Base-by-base conservation (phyloP, 2,329 filamentous ascomycete genomes). In the Purpureocillium lavendulum region DNA sequence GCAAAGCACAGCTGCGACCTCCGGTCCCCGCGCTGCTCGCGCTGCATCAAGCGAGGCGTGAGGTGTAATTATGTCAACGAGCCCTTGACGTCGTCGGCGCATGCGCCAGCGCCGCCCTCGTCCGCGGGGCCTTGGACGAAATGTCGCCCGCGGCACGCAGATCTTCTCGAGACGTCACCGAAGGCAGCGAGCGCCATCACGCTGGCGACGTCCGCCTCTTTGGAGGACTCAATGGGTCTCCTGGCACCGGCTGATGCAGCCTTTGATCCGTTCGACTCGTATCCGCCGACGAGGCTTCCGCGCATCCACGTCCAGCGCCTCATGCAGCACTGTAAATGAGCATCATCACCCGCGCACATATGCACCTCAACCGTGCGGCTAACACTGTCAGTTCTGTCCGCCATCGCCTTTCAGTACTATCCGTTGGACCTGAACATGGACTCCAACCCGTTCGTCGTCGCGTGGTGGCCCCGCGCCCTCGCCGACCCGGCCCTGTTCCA, bases 331-430 rank as follows among this genome's bases (percentile, higher is more conserved):
- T 77, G 74, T 77, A 63, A 44, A 61, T 63, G 16, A n/a, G n/a
- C n/a, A n/a, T n/a, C n/a, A n/a, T n/a, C n/a, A n/a, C n/a, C n/a
- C n/a, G n/a, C n/a, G n/a, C n/a, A n/a, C n/a, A n/a, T n/a, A n/a
- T n/a, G n/a, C n/a, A n/a, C n/a, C n/a, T n/a, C n/a, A n/a, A n/a
- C n/a, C n/a, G n/a, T n/a, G n/a, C n/a, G n/a, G 21, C 21, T 26
- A 26, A 26, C 21, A 26, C 21, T 33, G 42, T 11, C 39, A 76
- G 74, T 79, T 44, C 56, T 77, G 4, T 63, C 67, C 32, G 75
- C 70, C 33, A 77, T 79, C 35, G 71, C 73, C 0, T 78, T 78
- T 37, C 69, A 77, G 45, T 78, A 77, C 48, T 78, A 78, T 47
- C 75, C 74, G 1, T 58, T 77, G 15, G 75, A 78, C 38, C 56